Percentiles rank a stretch among this genome's conserved stretches.
Conservation (phyloP, 495 filamentous ascomycete genomes). For the Penicillium steckii region DNA sequence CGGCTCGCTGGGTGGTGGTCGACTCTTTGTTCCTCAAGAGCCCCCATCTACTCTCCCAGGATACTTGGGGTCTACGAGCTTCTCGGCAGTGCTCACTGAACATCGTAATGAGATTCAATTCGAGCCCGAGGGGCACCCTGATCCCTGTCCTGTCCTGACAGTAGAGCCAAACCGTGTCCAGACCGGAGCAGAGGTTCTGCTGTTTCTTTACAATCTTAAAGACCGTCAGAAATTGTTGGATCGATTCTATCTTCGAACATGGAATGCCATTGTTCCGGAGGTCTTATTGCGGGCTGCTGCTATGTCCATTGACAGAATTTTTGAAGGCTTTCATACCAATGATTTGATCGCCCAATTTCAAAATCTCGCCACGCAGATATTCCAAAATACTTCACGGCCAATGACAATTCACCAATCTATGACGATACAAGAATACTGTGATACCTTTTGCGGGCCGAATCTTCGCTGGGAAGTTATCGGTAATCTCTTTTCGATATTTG, state of each 20-base stretch:
- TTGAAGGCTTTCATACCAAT: constrained; percentile 21
- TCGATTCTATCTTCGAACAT: constrained; percentile 23
- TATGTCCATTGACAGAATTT: constrained; percentile 24
- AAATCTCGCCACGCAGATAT: constrained; percentile 29
- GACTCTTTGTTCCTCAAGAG: constrained; percentile 25
- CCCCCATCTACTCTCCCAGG: constrained; percentile 32
- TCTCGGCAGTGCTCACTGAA: constrained; percentile 45
- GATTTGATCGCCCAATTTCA: constrained; percentile 30
- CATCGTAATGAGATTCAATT: constrained; percentile 36
- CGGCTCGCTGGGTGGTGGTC: constrained; percentile 21
- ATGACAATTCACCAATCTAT: constrained; percentile 28
- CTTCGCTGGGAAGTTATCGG: constrained; percentile 62
- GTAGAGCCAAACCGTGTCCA: constrained; percentile 34
- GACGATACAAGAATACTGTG: constrained; percentile 36
- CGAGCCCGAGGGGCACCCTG: constrained; percentile 34
- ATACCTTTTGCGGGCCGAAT: constrained; percentile 47
- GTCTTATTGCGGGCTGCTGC: constrained; percentile 29
- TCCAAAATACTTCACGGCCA: constrained; percentile 32
- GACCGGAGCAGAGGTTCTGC: constrained; percentile 43
- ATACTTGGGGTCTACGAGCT: constrained; percentile 52
- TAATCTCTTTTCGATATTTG: constrained; percentile 49
- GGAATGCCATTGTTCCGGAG: constrained; percentile 22
- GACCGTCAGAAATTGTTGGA: constrained; percentile 25
- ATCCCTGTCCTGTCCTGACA: constrained; percentile 26
- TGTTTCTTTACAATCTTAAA: constrained; percentile 35